phyloP scores from a whole-genome alignment of 164 flowering plant genomes.

The Nelumbo lutea region DNA sequence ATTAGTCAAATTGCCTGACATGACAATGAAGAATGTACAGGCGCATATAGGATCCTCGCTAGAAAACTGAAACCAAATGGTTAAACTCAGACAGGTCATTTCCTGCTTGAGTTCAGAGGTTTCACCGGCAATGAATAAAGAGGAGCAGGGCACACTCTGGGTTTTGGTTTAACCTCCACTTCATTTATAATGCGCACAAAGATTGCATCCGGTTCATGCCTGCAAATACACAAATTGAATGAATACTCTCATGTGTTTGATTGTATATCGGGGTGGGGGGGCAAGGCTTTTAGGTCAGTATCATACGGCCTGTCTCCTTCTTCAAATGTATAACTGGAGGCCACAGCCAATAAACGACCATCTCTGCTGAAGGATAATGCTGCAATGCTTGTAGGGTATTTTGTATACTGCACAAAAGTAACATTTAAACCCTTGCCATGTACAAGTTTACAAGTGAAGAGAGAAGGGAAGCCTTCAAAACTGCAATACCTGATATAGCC shows the following conservation, averaged over 20 bases:
- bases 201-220: conserved; percentile 93
- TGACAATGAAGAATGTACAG: no score
- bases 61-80: no score
- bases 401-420: conserved; percentile 48
- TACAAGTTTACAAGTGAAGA: neutral
- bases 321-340: conserved; percentile 90
- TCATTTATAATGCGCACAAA: conserved; percentile 82
- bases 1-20: no score
- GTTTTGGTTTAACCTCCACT: conserved; percentile 94
- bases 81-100: no score
- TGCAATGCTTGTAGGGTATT: conserved; percentile 83
- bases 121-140: neutral
- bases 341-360: conserved; percentile 84
- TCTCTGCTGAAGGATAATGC: conserved; percentile 94
- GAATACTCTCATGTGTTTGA: neutral
- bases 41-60: no score
- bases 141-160: conserved; percentile 64
- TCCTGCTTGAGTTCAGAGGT: neutral
- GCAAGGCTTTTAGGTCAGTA: conserved; percentile 2
- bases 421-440: neutral
- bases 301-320: conserved; percentile 86
- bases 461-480: neutral
- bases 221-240: conserved; percentile 33
- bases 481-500: conserved; percentile 69
- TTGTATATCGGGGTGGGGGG: no score